These are phyloP conservation scores for Sideroxylon spinosum DNA, from an alignment of 179 eudicot species.

Conservation along the genomic window DNA sequence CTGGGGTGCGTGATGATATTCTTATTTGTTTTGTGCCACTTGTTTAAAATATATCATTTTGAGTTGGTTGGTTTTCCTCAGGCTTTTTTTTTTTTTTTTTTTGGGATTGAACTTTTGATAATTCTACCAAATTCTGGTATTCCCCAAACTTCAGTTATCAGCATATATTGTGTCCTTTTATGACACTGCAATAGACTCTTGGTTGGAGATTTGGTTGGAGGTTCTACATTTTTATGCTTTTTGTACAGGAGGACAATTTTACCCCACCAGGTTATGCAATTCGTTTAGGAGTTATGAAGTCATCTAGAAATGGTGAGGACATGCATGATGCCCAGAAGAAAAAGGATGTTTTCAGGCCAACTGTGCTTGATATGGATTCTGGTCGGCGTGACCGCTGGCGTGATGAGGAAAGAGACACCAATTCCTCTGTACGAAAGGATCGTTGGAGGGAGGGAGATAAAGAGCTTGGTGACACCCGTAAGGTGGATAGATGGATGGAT, in stretches of 20 bases:
- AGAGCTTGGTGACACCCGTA: constrained; percentile 53
- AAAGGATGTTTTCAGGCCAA: constrained; percentile 77
- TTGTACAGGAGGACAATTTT: too few species aligned
- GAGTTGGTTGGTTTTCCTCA: too few species aligned
- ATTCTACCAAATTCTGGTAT: too few species aligned
- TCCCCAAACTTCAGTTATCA: too few species aligned
- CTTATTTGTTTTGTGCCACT: too few species aligned
- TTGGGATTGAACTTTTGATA: too few species aligned
- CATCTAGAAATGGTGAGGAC: constrained; percentile 51
- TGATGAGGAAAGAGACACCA: constrained; percentile 95
- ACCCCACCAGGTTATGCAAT: background rate
- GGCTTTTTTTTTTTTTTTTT: too few species aligned
- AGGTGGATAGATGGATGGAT: constrained; percentile 58
- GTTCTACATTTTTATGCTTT: too few species aligned
- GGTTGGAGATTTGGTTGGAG: too few species aligned
- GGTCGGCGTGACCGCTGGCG: constrained; percentile 91
- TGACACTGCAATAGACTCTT: too few species aligned
- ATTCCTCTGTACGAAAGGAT: constrained; percentile 57
- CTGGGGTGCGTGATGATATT: constrained; percentile 51
- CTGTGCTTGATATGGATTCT: constrained; percentile 64
- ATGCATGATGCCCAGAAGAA: constrained; percentile 53
- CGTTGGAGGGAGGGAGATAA: constrained; percentile 89
- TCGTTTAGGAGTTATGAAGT: constrained; percentile 29
- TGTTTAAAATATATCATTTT: too few species aligned
- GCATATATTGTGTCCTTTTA: too few species aligned